Percentiles rank a stretch among this genome's conserved stretches.
Evolutionary conservation across 192 early-diverging fungal species (phyloP).

Genomic region (Geosiphon pyriformis): DNA sequence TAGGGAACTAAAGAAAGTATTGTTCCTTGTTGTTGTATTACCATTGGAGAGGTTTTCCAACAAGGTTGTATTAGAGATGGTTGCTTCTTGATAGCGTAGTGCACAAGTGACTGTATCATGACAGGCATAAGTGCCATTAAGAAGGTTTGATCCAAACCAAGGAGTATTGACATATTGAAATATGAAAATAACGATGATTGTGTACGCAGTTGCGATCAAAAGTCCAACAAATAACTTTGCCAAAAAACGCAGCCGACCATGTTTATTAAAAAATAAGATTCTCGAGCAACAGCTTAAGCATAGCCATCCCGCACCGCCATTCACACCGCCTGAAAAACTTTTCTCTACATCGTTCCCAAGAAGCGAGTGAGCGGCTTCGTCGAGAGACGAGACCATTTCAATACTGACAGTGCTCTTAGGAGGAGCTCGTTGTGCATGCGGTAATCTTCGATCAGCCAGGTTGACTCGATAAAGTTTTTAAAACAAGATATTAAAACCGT

Average conservation of each 20-base stretch:
- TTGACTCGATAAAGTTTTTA: too few relatives aligned
- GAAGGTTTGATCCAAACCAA: not conserved
- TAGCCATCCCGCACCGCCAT: too few relatives aligned
- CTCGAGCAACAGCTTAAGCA: not conserved
- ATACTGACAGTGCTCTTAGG: not conserved
- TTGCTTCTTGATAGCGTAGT: not conserved
- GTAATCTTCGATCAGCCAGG: too few relatives aligned
- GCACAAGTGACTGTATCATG: slow-evolving; percentile 6
- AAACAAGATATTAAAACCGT: too few relatives aligned
- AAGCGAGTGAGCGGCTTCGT: not conserved
- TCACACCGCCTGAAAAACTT: too few relatives aligned
- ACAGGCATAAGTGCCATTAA: not conserved
- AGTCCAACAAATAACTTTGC: not conserved
- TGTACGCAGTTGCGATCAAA: not conserved
- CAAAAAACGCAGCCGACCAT: not conserved
- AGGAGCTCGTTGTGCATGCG: too few relatives aligned
- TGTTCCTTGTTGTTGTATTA: not conserved
- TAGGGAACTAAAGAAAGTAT: slow-evolving; percentile 5
- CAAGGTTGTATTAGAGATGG: not conserved
- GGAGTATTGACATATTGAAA: not conserved
- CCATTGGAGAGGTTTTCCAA: not conserved
- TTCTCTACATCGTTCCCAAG: not conserved
- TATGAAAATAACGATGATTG: not conserved
- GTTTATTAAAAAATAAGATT: not conserved
- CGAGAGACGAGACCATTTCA: not conserved